phyloP scores from a whole-genome alignment of 495 filamentous ascomycete genomes.

The Tuber umbilicatum region DNA sequence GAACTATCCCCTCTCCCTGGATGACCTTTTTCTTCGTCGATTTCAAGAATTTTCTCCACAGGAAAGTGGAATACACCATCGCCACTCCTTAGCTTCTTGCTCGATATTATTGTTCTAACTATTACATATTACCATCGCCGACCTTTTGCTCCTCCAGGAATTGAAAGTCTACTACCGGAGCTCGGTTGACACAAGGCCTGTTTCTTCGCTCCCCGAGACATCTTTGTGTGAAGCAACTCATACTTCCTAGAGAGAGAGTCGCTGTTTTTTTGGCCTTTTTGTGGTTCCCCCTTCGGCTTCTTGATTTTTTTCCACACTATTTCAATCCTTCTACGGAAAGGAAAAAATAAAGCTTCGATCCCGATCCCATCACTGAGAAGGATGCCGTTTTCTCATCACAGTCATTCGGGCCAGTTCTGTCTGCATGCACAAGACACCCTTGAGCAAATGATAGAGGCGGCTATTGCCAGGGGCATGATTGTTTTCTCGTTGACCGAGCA shows the following conservation, averaged over 20 bases:
- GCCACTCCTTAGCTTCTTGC: not conserved
- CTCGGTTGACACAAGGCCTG: not conserved
- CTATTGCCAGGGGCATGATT: slow-evolving; percentile 69
- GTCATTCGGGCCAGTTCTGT: slow-evolving; percentile 97
- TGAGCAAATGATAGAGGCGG: slow-evolving; percentile 72
- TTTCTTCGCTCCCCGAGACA: not conserved
- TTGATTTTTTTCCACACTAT: not conserved
- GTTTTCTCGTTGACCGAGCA: slow-evolving; percentile 92
- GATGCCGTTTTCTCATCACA: slow-evolving; percentile 99
- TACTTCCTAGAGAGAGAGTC: not conserved
- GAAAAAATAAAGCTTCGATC: not conserved
- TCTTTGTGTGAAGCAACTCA: not conserved
- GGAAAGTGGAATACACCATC: not conserved
- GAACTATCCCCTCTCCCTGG: not conserved
- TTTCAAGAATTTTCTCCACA: not conserved
- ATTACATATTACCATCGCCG: slow-evolving; percentile 1
- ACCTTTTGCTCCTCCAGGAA: not conserved
- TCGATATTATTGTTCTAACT: not conserved
- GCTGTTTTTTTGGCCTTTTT: not conserved
- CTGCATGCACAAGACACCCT: slow-evolving; percentile 77
- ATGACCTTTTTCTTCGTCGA: not conserved
- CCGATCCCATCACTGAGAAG: slow-evolving; percentile 12
- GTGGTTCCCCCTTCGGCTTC: not conserved
- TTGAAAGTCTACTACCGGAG: not conserved
- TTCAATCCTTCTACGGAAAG: not conserved